Base-by-base conservation (phyloP, 176 grass and related monocot genomes). In the Tillandsia fasciculata region DNA sequence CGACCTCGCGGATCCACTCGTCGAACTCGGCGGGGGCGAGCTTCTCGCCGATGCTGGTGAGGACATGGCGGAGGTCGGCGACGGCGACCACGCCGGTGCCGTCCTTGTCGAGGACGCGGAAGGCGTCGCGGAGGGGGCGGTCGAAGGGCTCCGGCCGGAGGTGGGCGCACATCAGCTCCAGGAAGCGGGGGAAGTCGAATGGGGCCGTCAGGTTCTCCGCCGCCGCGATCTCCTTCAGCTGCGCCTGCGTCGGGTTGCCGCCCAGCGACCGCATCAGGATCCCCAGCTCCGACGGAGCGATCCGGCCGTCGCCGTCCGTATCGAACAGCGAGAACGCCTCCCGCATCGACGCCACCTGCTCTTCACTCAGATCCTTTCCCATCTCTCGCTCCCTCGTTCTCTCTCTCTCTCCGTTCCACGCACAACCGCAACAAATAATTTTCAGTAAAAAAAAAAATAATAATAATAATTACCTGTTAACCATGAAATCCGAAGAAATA, bases 41-140 rank as follows among this genome's bases (percentile, higher is more conserved):
- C 79, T 99, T 99, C 89, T 99, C 94, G 50, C 94, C 94, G 53
- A 99, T 92, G 82, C 79, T 87, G 72, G 87, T 88, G 77, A 99
- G 89, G 73, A 99, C 89, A 79, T 99, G 94, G 82, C 89, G 85
- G 49, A 99, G 89, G 66, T 99, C 90, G 75, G 90, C 87, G 52
- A 93, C 90, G 70, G 95, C 84, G 70, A 99, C 84, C 71, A 76
- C 81, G 0, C 95, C 90, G 5, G 84, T 93, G 12, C 77, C 77
- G 78, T 99, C 87, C 87, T 99, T 99, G 95, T 99, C 95, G 67
- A 99, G 87, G 77, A 99, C 95, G 75, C 85, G 85, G 84, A 99
- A 99, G 67, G 95, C 95, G 71, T 90, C 84, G 73, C 95, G 84
- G 56, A 99, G 89, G 15, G 87, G 90, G 66, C 79, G 82, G 74